phyloP scores from a whole-genome alignment of 371 early-diverging fungal genomes.

The Mortierella sp. region DNA sequence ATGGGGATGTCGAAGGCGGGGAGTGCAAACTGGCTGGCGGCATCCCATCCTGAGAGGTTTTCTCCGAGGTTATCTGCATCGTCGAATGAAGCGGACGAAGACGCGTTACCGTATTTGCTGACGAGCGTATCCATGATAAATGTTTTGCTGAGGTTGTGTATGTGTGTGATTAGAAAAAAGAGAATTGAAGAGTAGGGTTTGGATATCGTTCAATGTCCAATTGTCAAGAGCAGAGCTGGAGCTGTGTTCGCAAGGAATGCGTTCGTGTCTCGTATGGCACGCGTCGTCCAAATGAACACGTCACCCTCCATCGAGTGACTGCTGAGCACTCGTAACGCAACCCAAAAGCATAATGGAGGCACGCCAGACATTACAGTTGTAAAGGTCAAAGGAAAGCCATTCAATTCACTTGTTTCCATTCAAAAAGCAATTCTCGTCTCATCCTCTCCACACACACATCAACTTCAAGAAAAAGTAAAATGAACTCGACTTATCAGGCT shows the following conservation, averaged over 20 bases:
- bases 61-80: slow-evolving; percentile 34
- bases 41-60: slow-evolving; percentile 63
- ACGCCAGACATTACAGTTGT: background rate
- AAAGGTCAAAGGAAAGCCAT: background rate
- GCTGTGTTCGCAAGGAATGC: slow-evolving; percentile 1
- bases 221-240: background rate
- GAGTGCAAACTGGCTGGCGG: slow-evolving; percentile 74
- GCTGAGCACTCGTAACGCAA: slow-evolving; percentile 38
- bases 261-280: slow-evolving; percentile 14
- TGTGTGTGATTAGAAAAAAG: background rate
- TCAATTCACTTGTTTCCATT: slow-evolving; percentile 4
- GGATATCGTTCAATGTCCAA: background rate
- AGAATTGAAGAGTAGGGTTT: background rate
- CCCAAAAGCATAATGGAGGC: background rate
- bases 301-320: slow-evolving; percentile 34
- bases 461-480: background rate
- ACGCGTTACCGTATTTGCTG: slow-evolving; percentile 65
- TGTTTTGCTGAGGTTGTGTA: slow-evolving; percentile 1
- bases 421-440: background rate
- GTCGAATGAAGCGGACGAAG: slow-evolving; percentile 46
- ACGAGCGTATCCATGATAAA: slow-evolving; percentile 69
- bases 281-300: slow-evolving; percentile 36
- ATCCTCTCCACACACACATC: background rate
- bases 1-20: slow-evolving; percentile 82
- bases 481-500: slow-evolving; percentile 53